phyloP scores from a whole-genome alignment of 2,329 filamentous ascomycete genomes.

The Sclerotinia borealis region DNA sequence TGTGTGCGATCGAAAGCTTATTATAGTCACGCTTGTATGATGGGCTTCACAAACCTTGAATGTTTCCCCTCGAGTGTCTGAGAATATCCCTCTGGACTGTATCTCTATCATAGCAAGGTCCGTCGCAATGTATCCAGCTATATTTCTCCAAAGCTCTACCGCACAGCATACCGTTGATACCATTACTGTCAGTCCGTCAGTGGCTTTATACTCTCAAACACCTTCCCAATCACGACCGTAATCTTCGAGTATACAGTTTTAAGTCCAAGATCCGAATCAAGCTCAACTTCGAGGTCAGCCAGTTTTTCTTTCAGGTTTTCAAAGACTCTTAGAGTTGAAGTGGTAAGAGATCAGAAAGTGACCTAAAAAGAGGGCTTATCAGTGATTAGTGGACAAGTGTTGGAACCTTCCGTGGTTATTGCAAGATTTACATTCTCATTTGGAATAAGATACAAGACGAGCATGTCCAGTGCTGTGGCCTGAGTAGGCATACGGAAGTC shows the following conservation, averaged over 20 bases:
- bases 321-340: too few species aligned
- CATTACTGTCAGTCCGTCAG: background rate
- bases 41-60: background rate
- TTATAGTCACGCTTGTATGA: background rate
- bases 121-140: background rate
- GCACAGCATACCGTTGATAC: background rate
- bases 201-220: background rate
- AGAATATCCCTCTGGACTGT: background rate
- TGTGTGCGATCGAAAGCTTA: background rate
- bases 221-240: background rate
- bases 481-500: too few species aligned
- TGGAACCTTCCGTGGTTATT: too few species aligned
- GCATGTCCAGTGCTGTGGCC: too few species aligned
- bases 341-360: too few species aligned
- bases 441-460: too few species aligned
- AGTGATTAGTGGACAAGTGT: too few species aligned
- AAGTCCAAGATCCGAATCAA: background rate
- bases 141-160: background rate
- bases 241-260: too few species aligned
- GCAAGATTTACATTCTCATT: too few species aligned
- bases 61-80: background rate
- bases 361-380: too few species aligned
- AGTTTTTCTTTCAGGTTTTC: too few species aligned
- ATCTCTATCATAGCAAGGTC: background rate
- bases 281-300: too few species aligned